Base-by-base conservation (phyloP, 208 protist species). In the Borovskyia barvae region DNA sequence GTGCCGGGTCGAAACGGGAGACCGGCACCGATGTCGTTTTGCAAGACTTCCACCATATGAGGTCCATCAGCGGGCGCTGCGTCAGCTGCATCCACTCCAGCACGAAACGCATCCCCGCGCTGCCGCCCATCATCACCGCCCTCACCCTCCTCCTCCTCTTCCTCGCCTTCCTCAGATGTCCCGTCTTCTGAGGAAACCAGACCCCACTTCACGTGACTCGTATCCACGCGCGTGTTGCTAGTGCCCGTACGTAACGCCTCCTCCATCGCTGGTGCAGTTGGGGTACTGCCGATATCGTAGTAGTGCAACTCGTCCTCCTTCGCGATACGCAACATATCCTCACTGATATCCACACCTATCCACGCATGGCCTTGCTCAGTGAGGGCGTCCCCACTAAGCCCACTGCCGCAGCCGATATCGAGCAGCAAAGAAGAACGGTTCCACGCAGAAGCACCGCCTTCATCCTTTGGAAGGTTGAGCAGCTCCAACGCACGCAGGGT, bases 361-460 rank as follows among this genome's bases (percentile, higher is more conserved):
- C 97, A 99, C 9, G 77, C 45, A 77, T 99, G 97, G 9, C 98
- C 98, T 28, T 71, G 25, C 45, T 96, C 88, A 1, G 83, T 87
- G 12, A 99, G 51, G n/a, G 97, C 92, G 33, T 98, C 87, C 2
- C 98, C 98, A 66, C 94, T 98, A 24, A 99, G 66, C 0, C 98
- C 98, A 42, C 96, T 98, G 20, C 99, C 99, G 70, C 98, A 99
- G 39, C 99, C 99, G 35, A 99, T 83, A 73, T 99, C 99, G 1
- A 99, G 86, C 22, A 99, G 59, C 17, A 99, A 62, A 6, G 80
- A 76, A 6, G 63, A 57, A 24, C 63, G 25, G 35, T 80, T 45
- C 36, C 49, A 8, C 28, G 32, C 42, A 19, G 55, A 42, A 1
- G 47, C n/a, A 30, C 35, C 40, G 24, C 42, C 20, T 22, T 77